Base-by-base conservation (phyloP, 805 yeast species). In the Suhomyces kilbournensis region DNA sequence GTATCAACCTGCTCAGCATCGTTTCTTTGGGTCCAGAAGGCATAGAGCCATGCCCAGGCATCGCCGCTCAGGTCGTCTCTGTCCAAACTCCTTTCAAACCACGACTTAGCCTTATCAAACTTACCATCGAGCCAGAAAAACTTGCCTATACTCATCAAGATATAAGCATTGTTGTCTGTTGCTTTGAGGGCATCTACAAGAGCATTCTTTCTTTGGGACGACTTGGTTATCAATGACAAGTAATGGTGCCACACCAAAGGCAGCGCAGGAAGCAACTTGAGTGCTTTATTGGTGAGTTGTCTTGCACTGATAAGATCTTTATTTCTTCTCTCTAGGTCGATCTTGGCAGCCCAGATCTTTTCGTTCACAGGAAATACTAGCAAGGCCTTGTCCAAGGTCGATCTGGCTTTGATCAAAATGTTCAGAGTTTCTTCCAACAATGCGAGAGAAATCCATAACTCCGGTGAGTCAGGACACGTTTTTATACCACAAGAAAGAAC, bases 51-150 rank as follows among this genome's bases (percentile, higher is more conserved):
- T 0, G 83, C 80, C 87, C 96, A 90, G 2, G 78, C 68, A 67
- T 92, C 97, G 3, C 96, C 97, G 62, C 74, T 80, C n/a, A 68
- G 72, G 1, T 72, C 65, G 51, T 84, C 83, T 2, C 75, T 72
- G n/a, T 69, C 72, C 9, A 85, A 63, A 0, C 94, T 88, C 49
- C 87, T 74, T 46, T 85, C 86, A 51, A 90, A 80, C 90, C 97
- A 92, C 12, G 84, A 76, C 51, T 75, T 71, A 0, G 96, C 89
- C 56, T 84, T 85, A 1, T 77, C 69, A 23, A 77, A 67, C 57
- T 87, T 87, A 0, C 87, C 85, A 23, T 82, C 86, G 1, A 71
- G 60, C 85, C 86, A 85, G 55, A 91, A 84, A 51, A 82, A 79
- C 10, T 75, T 69, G 0, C 94, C 97, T 30, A 90, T 84, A 0